phyloP scores from a whole-genome alignment of 2,329 filamentous ascomycete species.

The Aspergillus pseudoviridinutans region DNA sequence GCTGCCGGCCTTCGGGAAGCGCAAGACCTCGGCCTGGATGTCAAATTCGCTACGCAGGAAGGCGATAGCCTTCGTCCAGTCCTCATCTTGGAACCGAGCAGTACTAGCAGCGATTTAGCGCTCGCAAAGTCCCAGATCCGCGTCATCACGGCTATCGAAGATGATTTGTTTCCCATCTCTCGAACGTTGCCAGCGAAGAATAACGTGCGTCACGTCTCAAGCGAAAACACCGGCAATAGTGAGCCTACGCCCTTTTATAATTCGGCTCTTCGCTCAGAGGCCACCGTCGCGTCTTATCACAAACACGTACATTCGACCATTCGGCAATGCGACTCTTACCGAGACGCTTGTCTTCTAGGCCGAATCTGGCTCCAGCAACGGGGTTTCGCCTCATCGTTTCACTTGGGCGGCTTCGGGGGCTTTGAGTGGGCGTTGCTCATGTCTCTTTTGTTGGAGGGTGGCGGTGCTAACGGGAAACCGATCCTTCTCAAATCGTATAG shows the following conservation, averaged over 20 bases:
- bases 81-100: conserved; percentile 42
- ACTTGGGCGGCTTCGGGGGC: conserved; percentile 79
- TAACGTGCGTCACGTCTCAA: conserved; percentile 60
- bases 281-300: conserved; percentile 68
- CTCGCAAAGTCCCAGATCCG: conserved; percentile 58
- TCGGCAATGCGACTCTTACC: conserved; percentile 67
- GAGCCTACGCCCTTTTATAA: conserved; percentile 82
- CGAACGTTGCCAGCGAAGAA: conserved; percentile 70
- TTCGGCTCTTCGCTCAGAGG: conserved; percentile 74
- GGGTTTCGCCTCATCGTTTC: conserved; percentile 67
- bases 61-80: conserved; percentile 76
- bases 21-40: conserved; percentile 50
- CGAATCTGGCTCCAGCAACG: conserved; percentile 86
- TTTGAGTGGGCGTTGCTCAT: conserved; percentile 86
- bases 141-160: conserved; percentile 70
- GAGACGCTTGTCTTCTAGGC: conserved; percentile 80
- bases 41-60: conserved; percentile 64
- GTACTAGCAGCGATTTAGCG: conserved; percentile 35
- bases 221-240: conserved; percentile 33
- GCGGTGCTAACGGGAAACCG: conserved; percentile 66
- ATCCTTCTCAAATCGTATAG: conserved; percentile 76
- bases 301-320: conserved; percentile 68
- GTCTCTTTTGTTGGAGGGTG: conserved; percentile 75
- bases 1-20: conserved; percentile 64
- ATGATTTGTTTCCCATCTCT: conserved; percentile 63